Percentiles rank a stretch among this genome's conserved stretches.
These are phyloP conservation scores for Leccinum proliferum DNA, from an alignment of 1,284 basidiomycete genomes.

Conservation along the genomic window DNA sequence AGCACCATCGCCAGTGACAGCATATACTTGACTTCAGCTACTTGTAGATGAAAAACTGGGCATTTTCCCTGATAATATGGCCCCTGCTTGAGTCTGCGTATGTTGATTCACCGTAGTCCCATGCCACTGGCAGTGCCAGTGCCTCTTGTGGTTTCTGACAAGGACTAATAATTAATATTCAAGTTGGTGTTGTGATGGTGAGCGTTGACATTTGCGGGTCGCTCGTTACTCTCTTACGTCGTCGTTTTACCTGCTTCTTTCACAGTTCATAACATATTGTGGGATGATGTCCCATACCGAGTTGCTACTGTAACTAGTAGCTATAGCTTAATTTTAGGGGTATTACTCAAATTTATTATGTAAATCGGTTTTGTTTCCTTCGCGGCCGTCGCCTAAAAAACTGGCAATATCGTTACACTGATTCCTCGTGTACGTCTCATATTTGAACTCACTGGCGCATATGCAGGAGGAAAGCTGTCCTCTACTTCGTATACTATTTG, in stretches of 20 bases:
- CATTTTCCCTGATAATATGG: background rate
- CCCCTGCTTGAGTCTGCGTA: background rate
- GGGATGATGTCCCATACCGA: no score
- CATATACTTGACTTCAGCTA: background rate
- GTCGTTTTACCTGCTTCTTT: no score
- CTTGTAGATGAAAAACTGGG: background rate
- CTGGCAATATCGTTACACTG: background rate
- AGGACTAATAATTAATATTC: no score
- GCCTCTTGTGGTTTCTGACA: no score
- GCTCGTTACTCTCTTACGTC: no score
- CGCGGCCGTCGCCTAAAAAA: background rate
- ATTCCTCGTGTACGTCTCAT: background rate
- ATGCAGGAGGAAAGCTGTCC: background rate
- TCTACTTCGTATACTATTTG: background rate
- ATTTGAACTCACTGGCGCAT: background rate
- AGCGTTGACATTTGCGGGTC: no score
- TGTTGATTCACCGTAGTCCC: background rate
- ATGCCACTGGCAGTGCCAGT: no score
- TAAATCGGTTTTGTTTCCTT: background rate
- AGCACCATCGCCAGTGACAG: background rate
- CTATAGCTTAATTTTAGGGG: no score
- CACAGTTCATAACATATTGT: no score
- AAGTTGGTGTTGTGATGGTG: no score
- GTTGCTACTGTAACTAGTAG: no score
- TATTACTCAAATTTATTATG: background rate